Conservation (phyloP, 176 grass and related monocot genomes). For the Puccinellia tenuiflora region DNA sequence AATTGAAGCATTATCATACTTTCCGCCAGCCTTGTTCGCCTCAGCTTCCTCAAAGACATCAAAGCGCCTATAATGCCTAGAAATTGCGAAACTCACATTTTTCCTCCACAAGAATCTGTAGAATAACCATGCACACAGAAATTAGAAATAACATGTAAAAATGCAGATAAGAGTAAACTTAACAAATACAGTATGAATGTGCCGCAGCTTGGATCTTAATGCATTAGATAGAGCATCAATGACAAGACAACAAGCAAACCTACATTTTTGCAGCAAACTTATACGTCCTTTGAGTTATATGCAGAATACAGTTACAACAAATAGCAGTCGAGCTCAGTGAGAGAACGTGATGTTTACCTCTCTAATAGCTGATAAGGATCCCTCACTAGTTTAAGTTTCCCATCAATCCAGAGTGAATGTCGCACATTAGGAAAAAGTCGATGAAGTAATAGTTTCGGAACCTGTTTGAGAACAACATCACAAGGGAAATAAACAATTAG, state of each 20-base stretch:
- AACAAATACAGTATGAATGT: background rate
- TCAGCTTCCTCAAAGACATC: slow-evolving; percentile 99
- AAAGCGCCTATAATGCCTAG: slow-evolving; percentile 95
- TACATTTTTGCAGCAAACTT: background rate
- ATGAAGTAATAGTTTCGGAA: slow-evolving; percentile 94
- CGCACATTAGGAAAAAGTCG: slow-evolving; percentile 82
- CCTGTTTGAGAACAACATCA: slow-evolving; percentile 40
- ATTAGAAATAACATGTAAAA: slow-evolving; percentile 16
- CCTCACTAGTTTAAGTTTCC: slow-evolving; percentile 91
- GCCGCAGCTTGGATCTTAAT: background rate
- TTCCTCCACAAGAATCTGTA: slow-evolving; percentile 97
- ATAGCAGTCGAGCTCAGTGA: background rate
- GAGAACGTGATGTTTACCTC: slow-evolving; percentile 49
- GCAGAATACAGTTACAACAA: slow-evolving; percentile 26
- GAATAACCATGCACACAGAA: slow-evolving; percentile 4
- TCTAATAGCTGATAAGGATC: slow-evolving; percentile 92
- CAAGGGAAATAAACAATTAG: background rate
- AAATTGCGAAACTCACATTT: slow-evolving; percentile 83
- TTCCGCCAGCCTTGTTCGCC: slow-evolving; percentile 95
- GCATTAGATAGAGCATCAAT: background rate
- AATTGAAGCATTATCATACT: slow-evolving; percentile 95
- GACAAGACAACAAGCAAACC: background rate
- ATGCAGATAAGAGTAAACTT: background rate
- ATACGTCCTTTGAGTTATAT: slow-evolving; percentile 12
- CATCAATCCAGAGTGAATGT: slow-evolving; percentile 96